Percentiles rank a stretch among this genome's conserved stretches.
Conservation (phyloP, 2,329 filamentous ascomycete genomes). For the Fusarium illudens region DNA sequence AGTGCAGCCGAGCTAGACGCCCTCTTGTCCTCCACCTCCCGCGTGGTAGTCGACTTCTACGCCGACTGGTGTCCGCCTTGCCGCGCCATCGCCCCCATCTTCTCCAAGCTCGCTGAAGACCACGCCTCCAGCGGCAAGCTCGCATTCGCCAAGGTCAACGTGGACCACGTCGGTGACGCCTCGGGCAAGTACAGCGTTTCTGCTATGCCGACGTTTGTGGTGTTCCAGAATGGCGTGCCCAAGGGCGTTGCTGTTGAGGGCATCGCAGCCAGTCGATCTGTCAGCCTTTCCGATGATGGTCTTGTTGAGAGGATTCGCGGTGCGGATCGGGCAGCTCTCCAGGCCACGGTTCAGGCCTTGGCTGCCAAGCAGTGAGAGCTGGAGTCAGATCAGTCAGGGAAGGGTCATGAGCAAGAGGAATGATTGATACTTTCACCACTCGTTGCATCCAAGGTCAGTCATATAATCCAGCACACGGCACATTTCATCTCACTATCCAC, state of each 20-base stretch:
- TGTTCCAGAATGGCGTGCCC: constrained; percentile 77
- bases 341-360: constrained; percentile 41
- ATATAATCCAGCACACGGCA: not conserved
- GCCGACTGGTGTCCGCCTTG: constrained; percentile 93
- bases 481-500: not conserved
- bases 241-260: constrained; percentile 38
- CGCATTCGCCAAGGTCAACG: constrained; percentile 87
- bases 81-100: constrained; percentile 82
- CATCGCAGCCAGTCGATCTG: constrained; percentile 28
- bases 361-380: constrained; percentile 14
- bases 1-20: constrained; percentile 40
- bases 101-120: constrained; percentile 50
- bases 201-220: constrained; percentile 89
- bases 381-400: not conserved
- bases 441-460: not conserved
- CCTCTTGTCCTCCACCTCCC: constrained; percentile 51
- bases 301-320: constrained; percentile 44
- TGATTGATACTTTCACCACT: not conserved
- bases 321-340: constrained; percentile 41
- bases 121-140: constrained; percentile 56
- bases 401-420: not conserved
- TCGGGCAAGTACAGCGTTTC: constrained; percentile 79
- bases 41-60: constrained; percentile 84
- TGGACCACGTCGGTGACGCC: constrained; percentile 79
- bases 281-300: constrained; percentile 39